phyloP scores from a whole-genome alignment of 2,329 filamentous ascomycete species.

The Colletotrichum tropicale region DNA sequence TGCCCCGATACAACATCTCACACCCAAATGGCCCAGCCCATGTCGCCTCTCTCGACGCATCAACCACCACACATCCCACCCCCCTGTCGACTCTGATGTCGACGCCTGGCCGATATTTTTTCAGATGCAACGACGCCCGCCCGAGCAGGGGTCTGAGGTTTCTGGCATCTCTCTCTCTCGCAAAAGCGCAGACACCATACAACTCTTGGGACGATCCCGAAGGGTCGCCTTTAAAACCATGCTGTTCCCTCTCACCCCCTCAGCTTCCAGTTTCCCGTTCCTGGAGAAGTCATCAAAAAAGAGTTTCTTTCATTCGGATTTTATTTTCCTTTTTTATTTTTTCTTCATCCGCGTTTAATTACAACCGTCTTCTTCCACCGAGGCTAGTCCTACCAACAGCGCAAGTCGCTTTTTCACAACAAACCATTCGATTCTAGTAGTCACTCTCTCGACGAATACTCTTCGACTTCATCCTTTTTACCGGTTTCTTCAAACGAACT shows the following conservation, averaged over 20 bases:
- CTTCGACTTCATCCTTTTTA: slow-evolving; percentile 20
- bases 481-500: slow-evolving; percentile 23
- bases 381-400: slow-evolving; percentile 56
- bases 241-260: slow-evolving; percentile 30
- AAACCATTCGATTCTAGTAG: neutral
- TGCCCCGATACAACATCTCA: neutral
- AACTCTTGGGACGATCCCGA: slow-evolving; percentile 38
- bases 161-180: slow-evolving; percentile 1
- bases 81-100: neutral
- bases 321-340: slow-evolving; percentile 26
- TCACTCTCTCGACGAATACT: slow-evolving; percentile 27
- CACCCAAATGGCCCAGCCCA: neutral
- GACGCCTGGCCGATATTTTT: neutral
- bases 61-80: slow-evolving; percentile 2
- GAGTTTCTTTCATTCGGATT: neutral
- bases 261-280: slow-evolving; percentile 29
- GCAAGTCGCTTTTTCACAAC: slow-evolving; percentile 45
- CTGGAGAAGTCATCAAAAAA: neutral
- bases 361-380: slow-evolving; percentile 27
- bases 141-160: slow-evolving; percentile 30
- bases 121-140: slow-evolving; percentile 18
- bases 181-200: neutral
- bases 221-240: slow-evolving; percentile 46
- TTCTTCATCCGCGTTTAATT: slow-evolving; percentile 24
- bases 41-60: neutral